Conservation (phyloP, 129 eudicot species). For the Saussurea involucrata region DNA sequence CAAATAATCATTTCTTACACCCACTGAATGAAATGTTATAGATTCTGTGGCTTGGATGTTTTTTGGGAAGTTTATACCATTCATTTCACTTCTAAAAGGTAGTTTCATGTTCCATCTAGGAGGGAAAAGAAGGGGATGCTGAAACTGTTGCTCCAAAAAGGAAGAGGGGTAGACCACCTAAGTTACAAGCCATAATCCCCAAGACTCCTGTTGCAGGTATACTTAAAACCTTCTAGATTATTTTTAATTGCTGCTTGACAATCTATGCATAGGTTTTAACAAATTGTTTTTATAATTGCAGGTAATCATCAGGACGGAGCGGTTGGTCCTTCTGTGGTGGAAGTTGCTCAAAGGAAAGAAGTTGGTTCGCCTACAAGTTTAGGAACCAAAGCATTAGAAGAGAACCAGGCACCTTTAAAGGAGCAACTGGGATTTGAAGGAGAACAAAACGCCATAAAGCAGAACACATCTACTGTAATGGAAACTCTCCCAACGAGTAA, state of each 20-base stretch:
- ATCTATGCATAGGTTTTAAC: neutral
- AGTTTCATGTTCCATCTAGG: conserved; percentile 36
- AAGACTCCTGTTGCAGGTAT: conserved; percentile 35
- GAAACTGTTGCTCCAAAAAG: conserved; percentile 31
- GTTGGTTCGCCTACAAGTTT: conserved; percentile 21
- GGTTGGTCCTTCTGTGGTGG: conserved; percentile 4
- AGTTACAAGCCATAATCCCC: conserved; percentile 7
- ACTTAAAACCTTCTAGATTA: neutral
- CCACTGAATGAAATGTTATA: neutral
- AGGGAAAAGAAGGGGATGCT: conserved; percentile 27
- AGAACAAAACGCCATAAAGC: conserved; percentile 8
- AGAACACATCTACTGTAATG: neutral
- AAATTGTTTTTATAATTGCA: conserved; percentile 8
- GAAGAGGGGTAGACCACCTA: conserved; percentile 70
- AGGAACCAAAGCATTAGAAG: conserved; percentile 13
- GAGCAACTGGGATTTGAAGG: conserved; percentile 4
- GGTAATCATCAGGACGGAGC: conserved; percentile 24
- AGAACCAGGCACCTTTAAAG: conserved; percentile 18
- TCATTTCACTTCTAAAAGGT: neutral
- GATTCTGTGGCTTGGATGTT: neutral
- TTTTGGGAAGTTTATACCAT: neutral
- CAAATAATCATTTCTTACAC: neutral
- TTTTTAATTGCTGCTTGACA: neutral
- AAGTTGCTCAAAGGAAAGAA: conserved; percentile 18
- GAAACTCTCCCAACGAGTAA: neutral